These are phyloP conservation scores for Alternaria sp. DNA, from an alignment of 2,329 filamentous ascomycete species.

Conservation along the genomic window DNA sequence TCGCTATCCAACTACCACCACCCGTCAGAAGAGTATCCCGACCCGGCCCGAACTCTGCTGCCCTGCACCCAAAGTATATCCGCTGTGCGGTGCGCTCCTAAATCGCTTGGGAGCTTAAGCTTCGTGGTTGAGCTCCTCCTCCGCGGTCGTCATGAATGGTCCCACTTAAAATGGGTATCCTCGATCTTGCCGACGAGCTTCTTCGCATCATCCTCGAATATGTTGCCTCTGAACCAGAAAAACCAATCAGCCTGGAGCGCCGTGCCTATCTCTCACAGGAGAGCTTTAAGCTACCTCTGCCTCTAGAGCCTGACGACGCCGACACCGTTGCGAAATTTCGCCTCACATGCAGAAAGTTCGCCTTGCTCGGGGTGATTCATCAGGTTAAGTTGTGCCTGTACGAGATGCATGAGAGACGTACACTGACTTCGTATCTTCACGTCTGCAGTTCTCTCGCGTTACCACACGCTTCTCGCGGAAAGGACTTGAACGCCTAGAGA, in stretches of 20 bases:
- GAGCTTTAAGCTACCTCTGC: slow-evolving; percentile 58
- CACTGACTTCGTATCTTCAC: too few relatives aligned
- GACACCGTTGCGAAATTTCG: slow-evolving; percentile 58
- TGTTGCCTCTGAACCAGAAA: slow-evolving; percentile 61
- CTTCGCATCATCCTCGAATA: slow-evolving; percentile 61
- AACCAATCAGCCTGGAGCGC: slow-evolving; percentile 59
- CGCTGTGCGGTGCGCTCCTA: slow-evolving; percentile 26
- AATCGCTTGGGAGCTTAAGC: slow-evolving; percentile 8
- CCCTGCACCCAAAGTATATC: slow-evolving; percentile 29
- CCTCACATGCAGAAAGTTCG: slow-evolving; percentile 45
- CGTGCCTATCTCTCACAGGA: slow-evolving; percentile 62
- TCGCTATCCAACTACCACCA: slow-evolving; percentile 35
- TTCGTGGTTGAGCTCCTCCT: slow-evolving; percentile 10
- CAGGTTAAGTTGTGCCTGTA: slow-evolving; percentile 14
- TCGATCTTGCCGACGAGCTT: slow-evolving; percentile 59
- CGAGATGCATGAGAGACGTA: too few relatives aligned
- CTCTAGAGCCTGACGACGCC: slow-evolving; percentile 53
- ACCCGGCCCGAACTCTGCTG: slow-evolving; percentile 32
- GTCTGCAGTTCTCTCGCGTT: slow-evolving; percentile 57
- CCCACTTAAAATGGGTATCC: slow-evolving; percentile 45
- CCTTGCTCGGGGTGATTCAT: slow-evolving; percentile 57
- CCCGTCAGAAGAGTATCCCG: slow-evolving; percentile 35
- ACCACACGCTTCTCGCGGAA: slow-evolving; percentile 61
- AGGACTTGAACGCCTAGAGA: slow-evolving; percentile 60
- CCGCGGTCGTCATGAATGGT: slow-evolving; percentile 39